Percentiles rank a stretch among this genome's conserved stretches.
These are phyloP conservation scores for Neurospora hispaniola DNA, from an alignment of 495 filamentous ascomycete genomes.

Conservation along the genomic window DNA sequence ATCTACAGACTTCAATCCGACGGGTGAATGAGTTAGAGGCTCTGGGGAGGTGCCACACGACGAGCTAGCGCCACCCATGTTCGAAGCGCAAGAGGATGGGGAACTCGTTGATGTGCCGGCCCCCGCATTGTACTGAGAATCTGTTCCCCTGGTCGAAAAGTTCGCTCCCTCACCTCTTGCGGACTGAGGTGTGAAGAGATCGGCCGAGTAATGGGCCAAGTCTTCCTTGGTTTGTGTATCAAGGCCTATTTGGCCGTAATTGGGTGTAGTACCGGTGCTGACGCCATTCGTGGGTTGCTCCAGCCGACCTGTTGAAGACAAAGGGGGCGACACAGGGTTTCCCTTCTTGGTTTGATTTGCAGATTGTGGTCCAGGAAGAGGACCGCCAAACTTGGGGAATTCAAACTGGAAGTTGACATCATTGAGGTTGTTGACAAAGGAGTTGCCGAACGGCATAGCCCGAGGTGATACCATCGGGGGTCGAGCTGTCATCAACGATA, in stretches of 20 bases:
- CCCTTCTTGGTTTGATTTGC: conserved; percentile 30
- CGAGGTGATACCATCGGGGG: conserved; percentile 10
- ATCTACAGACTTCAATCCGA: conserved; percentile 50
- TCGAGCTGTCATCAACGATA: conserved; percentile 46
- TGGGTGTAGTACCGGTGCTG: conserved; percentile 17
- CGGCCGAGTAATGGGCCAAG: conserved; percentile 23
- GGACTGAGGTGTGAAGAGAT: conserved; percentile 23
- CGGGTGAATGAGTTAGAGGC: conserved; percentile 42
- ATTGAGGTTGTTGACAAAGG: conserved; percentile 52
- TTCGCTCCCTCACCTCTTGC: conserved; percentile 24
- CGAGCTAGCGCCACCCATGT: conserved; percentile 46
- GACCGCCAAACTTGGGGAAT: conserved; percentile 76
- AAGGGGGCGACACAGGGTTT: conserved; percentile 11
- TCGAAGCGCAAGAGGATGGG: conserved; percentile 51
- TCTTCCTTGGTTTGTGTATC: conserved; percentile 25
- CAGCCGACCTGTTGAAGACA: conserved; percentile 18
- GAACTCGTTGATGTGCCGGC: conserved; percentile 39
- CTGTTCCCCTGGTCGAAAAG: conserved; percentile 50
- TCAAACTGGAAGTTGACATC: conserved; percentile 77
- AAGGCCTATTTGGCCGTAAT: conserved; percentile 12
- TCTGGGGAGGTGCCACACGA: conserved; percentile 64
- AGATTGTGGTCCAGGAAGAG: conserved; percentile 53
- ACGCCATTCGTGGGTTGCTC: conserved; percentile 22
- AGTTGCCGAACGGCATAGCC: conserved; percentile 25
- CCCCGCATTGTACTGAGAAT: conserved; percentile 35